A percentile compares a stretch with the other conserved stretches of the same genome.
These are phyloP conservation scores for Beauveria caledonica DNA, from an alignment of 2,329 filamentous ascomycete genomes.

Conservation along the genomic window DNA sequence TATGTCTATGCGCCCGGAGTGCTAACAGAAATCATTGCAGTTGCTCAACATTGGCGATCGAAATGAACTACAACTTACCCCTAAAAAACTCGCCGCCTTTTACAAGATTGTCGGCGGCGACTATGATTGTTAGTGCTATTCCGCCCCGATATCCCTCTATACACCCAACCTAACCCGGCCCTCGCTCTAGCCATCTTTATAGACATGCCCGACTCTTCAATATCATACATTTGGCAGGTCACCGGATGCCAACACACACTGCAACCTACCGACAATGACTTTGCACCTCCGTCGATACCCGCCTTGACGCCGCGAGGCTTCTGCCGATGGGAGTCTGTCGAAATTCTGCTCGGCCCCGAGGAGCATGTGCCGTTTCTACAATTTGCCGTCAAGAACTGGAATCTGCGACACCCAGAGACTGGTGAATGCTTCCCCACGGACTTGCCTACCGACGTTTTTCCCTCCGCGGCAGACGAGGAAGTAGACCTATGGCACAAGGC, in stretches of 20 bases:
- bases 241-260: constrained; percentile 79
- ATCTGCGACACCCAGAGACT: constrained; percentile 65
- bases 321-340: constrained; percentile 87
- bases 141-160: not conserved
- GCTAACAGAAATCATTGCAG: constrained; percentile 27
- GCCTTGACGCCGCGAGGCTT: constrained; percentile 79
- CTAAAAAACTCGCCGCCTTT: constrained; percentile 65
- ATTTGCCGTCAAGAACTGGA: constrained; percentile 69
- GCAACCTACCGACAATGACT: constrained; percentile 66
- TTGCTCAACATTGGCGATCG: constrained; percentile 50
- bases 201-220: constrained; percentile 59
- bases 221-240: constrained; percentile 89
- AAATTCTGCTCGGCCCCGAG: constrained; percentile 78
- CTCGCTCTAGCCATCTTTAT: constrained; percentile 59
- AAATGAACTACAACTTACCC: constrained; percentile 46
- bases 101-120: constrained; percentile 68
- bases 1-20: not conserved
- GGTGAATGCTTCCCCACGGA: constrained; percentile 57
- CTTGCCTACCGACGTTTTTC: constrained; percentile 57
- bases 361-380: constrained; percentile 82
- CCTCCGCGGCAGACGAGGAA: constrained; percentile 63
- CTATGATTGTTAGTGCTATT: constrained; percentile 52
- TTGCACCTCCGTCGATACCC: constrained; percentile 67
- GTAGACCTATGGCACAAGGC: constrained; percentile 80
- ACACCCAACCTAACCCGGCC: not conserved